A percentile compares a stretch with the other conserved stretches of the same genome.
phyloP scores from a whole-genome alignment of 1,284 basidiomycete genomes.

The Mycosarcoma maydis region DNA sequence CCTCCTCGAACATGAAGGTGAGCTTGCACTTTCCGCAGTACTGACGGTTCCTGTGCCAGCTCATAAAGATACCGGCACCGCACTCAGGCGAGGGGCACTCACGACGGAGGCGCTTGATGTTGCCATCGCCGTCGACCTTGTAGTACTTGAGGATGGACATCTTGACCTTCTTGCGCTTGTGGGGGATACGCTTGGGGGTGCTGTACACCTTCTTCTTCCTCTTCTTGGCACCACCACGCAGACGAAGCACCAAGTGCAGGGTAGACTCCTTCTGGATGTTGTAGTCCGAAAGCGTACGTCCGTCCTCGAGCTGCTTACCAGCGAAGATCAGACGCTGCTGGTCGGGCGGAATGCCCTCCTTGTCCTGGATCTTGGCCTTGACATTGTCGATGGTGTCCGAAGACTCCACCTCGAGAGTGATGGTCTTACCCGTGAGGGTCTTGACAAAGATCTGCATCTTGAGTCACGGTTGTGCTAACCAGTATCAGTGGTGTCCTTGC shows the following conservation, averaged over 20 bases:
- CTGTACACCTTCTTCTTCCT: slow-evolving; percentile 99
- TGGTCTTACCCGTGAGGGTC: slow-evolving; percentile 68
- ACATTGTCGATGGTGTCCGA: slow-evolving; percentile 67
- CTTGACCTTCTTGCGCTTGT: slow-evolving; percentile 99
- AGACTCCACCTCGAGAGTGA: slow-evolving; percentile 68
- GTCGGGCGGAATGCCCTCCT: slow-evolving; percentile 85
- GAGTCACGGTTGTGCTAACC: slow-evolving; percentile 58
- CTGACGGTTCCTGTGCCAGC: slow-evolving; percentile 67
- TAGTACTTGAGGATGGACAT: slow-evolving; percentile 98
- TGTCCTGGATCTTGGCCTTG: slow-evolving; percentile 71
- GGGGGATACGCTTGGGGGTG: slow-evolving; percentile 99
- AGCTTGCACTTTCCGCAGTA: slow-evolving; percentile 68
- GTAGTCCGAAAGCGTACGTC: slow-evolving; percentile 70
- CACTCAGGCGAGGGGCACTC: slow-evolving; percentile 78
- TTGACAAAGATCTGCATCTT: slow-evolving; percentile 65
- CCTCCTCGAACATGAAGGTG: slow-evolving; percentile 67
- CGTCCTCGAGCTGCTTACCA: slow-evolving; percentile 86
- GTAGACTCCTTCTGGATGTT: slow-evolving; percentile 80
- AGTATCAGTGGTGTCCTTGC: slow-evolving; percentile 59
- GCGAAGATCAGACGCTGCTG: slow-evolving; percentile 98
- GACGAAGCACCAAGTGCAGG: slow-evolving; percentile 68
- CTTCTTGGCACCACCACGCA: slow-evolving; percentile 98
- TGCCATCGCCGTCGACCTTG: slow-evolving; percentile 98
- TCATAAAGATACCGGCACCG: slow-evolving; percentile 66
- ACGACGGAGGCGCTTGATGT: slow-evolving; percentile 97